A percentile compares a stretch with the other conserved stretches of the same genome.
Conservation (phyloP, 2,329 filamentous ascomycete genomes). For the Verticillium klebahnii region DNA sequence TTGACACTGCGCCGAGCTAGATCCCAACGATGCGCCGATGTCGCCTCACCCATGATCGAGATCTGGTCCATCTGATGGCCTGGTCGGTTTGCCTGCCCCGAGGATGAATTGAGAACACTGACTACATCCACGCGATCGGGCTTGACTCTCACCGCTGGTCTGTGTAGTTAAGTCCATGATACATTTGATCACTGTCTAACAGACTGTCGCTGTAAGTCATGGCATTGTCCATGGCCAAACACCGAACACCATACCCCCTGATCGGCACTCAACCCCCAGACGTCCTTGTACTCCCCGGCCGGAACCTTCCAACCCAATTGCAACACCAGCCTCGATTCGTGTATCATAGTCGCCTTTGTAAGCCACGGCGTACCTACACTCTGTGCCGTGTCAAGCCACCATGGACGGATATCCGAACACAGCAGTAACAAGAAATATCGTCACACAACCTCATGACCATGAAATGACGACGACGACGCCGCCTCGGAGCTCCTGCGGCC, state of each 20-base stretch:
- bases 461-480: not conserved
- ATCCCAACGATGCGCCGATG: not conserved
- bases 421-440: not conserved
- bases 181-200: not conserved
- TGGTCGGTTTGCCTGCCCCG: not conserved
- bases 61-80: not conserved
- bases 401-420: not conserved
- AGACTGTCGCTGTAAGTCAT: not conserved
- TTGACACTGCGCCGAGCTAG: not conserved
- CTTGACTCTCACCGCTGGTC: not conserved
- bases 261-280: not conserved
- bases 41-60: not conserved
- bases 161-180: not conserved
- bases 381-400: not conserved
- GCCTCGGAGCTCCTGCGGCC: not conserved
- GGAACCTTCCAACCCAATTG: not conserved
- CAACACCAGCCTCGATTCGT: not conserved
- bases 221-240: not conserved
- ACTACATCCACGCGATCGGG: not conserved
- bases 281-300: not conserved
- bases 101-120: not conserved
- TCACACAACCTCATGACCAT: not conserved
- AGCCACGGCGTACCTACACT: not conserved
- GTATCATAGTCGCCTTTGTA: not conserved
- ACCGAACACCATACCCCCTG: not conserved